Base-by-base conservation (phyloP, 257 asterid species). In the Nicotiana tabacum region DNA sequence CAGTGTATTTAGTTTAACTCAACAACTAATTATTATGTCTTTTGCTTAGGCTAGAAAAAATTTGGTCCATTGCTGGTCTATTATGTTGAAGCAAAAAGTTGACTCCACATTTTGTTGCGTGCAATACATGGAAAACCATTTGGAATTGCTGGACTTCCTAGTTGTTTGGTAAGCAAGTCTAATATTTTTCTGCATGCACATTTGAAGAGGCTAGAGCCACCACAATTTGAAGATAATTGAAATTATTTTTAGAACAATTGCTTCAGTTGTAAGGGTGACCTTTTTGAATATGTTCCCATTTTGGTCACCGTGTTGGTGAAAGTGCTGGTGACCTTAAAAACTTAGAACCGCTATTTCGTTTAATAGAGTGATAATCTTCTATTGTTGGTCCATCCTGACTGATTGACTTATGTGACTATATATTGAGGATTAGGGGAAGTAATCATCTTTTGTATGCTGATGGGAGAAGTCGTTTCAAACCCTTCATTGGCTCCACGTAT, bases 121-220 rank as follows among this genome's bases (percentile, higher is more conserved):
- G 70, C 92, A 89, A 80, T 96, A 94, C 93, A 86, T 96, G 97
- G 98, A 96, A 91, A 91, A 92, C 81, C 99, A 96, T 88, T 87
- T 92, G 61, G 97, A 96, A 89, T 89, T 96, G 91, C 93, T 96
- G 60, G 99, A 96, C 91, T 96, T 96, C 92, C 97, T 96, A 66
- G 98, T 96, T 29, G 98, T 91, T 83, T 85, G 98, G 99, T 96
- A 88, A 89, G 92, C 82, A 62, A 80, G 76, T 82, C 76, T 82
- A 58, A 27, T 72, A 32, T 81, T 74, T 66, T 66, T 9, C 60
- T 80, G 2, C 57, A 37, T 74, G 80, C 80, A 27, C 62, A 74
- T 48, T 24, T 76, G 27, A 76, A 76, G 62, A 76, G 64, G 16
- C 43, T 74, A 15, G 56, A 80, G n/a, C 46, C 27, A 39, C 77